Evolutionary conservation across 1,284 basidiomycete species (phyloP).

Genomic region (Ceratobasidium sp.): DNA sequence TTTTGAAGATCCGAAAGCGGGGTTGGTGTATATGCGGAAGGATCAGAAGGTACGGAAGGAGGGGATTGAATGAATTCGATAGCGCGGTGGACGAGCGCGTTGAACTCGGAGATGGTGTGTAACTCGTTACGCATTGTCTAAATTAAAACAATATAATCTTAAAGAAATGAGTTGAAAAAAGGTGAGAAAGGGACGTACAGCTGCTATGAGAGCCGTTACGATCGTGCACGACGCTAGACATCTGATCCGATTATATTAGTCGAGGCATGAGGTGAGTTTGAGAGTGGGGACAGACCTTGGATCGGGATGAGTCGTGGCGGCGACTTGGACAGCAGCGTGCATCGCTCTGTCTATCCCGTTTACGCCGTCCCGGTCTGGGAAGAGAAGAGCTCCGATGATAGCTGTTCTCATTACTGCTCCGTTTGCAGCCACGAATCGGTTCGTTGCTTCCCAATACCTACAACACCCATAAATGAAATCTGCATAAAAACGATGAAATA

Average conservation of each 20-base stretch:
- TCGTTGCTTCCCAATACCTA: conserved; percentile 43
- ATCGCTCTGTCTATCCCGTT: conserved; percentile 32
- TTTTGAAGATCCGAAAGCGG: conserved; percentile 21
- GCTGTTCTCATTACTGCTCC: conserved; percentile 45
- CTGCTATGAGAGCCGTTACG: conserved; percentile 39
- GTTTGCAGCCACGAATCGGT: conserved; percentile 41
- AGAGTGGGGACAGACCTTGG: conserved; percentile 17
- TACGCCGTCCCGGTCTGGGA: conserved; percentile 15
- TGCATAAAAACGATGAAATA: background rate
- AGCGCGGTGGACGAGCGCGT: conserved; percentile 16
- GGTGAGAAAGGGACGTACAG: conserved; percentile 14
- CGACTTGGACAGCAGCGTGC: conserved; percentile 38
- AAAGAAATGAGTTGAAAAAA: background rate
- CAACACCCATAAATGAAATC: background rate
- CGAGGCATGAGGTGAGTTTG: background rate
- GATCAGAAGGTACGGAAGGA: background rate
- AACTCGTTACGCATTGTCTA: conserved; percentile 44
- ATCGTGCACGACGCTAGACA: conserved; percentile 46
- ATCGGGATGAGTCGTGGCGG: conserved; percentile 45
- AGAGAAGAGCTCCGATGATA: conserved; percentile 37
- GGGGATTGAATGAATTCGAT: conserved; percentile 23
- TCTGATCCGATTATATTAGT: background rate
- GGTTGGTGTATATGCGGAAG: background rate
- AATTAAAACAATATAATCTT: background rate
- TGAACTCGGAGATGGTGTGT: conserved; percentile 17